phyloP scores from a whole-genome alignment of 805 yeast genomes.

The Monosporozyma siamensis region DNA sequence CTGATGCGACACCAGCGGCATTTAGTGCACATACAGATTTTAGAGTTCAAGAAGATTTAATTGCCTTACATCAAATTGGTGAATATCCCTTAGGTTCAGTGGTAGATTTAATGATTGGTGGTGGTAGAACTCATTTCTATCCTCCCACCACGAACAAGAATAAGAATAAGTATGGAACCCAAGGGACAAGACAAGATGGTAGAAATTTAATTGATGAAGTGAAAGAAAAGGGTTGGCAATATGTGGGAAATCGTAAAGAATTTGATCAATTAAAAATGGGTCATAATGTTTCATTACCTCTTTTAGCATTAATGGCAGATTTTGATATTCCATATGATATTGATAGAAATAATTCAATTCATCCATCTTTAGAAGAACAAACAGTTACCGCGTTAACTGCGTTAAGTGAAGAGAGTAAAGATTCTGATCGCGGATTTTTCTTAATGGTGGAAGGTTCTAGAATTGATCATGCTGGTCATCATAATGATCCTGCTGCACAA shows the following conservation, averaged over 20 bases:
- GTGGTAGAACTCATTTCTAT: constrained; percentile 79
- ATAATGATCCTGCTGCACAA: constrained; percentile 90
- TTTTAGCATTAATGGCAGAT: constrained; percentile 66
- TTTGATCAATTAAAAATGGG: constrained; percentile 55
- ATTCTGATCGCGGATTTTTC: constrained; percentile 79
- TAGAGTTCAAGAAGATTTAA: constrained; percentile 71
- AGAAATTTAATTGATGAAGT: constrained; percentile 54
- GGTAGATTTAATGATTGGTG: constrained; percentile 83
- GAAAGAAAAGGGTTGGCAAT: constrained; percentile 53
- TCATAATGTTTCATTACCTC: constrained; percentile 58
- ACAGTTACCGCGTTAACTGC: constrained; percentile 66
- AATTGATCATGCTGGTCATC: constrained; percentile 93
- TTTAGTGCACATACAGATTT: constrained; percentile 72
- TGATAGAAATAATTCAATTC: constrained; percentile 51
- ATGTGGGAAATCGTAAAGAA: constrained; percentile 46
- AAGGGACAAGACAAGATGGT: constrained; percentile 62
- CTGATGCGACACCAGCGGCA: constrained; percentile 94
- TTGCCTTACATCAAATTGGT: constrained; percentile 84
- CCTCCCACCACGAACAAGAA: too few species aligned
- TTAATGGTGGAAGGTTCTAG: constrained; percentile 83
- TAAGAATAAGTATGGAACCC: constrained; percentile 22
- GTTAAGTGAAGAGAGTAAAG: constrained; percentile 53
- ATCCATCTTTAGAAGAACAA: constrained; percentile 77
- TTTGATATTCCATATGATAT: constrained; percentile 77
- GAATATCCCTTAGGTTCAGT: constrained; percentile 66